Percentiles rank a stretch among this genome's conserved stretches.
Evolutionary conservation across 2,329 filamentous ascomycete species (phyloP).

Genomic region (Exophiala aquamarina): DNA sequence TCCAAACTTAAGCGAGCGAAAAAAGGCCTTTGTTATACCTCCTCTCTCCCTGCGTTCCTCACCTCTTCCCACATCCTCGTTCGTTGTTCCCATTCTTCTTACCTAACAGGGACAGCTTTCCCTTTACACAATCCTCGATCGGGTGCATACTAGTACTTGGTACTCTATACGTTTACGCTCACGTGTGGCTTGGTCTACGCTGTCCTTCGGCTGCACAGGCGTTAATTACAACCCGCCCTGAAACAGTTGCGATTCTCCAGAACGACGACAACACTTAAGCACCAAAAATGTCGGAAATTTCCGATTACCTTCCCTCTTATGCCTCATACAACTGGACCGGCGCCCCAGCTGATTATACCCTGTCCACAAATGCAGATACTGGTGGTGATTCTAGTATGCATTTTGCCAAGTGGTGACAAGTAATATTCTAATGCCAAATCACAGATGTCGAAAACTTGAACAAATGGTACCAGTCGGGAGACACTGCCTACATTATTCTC

Average conservation of each 20-base stretch:
- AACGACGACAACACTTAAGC: background rate
- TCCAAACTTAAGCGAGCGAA: too few relatives aligned
- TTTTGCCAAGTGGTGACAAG: conserved; percentile 9
- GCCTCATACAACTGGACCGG: conserved; percentile 52
- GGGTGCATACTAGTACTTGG: too few relatives aligned
- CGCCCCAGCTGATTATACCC: conserved; percentile 42
- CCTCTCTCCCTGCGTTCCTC: background rate
- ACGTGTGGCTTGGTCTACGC: too few relatives aligned
- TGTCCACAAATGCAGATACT: conserved; percentile 55
- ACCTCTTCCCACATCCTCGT: background rate
- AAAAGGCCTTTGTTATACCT: conserved; percentile 3
- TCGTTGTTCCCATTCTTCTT: conserved; percentile 1
- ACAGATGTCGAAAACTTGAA: conserved; percentile 83
- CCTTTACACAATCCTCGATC: too few relatives aligned
- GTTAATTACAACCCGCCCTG: too few relatives aligned
- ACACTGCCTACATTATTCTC: conserved; percentile 91
- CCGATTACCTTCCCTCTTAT: conserved; percentile 38
- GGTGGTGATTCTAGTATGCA: conserved; percentile 78
- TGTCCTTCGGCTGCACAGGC: too few relatives aligned
- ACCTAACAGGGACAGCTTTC: background rate
- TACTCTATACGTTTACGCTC: too few relatives aligned
- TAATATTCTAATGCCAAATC: conserved; percentile 4
- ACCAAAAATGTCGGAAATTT: conserved; percentile 17
- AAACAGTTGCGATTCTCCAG: background rate
- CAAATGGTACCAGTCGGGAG: conserved; percentile 90